Evolutionary conservation across 1,139 yeast genomes (phyloP).

Genomic region (Pichia sp.): DNA sequence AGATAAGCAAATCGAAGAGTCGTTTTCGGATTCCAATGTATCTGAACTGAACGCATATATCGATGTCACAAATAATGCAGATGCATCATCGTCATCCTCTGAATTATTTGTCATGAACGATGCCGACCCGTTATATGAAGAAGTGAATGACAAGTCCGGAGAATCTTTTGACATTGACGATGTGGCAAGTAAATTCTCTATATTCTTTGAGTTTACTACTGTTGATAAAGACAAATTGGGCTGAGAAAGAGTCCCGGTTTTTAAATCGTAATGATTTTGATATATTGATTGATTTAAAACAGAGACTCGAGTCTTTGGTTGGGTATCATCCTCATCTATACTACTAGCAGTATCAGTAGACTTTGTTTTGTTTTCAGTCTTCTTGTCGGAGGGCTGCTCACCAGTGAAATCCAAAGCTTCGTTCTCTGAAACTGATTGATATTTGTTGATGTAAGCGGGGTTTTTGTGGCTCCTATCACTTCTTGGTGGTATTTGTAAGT

Average conservation of each 20-base stretch:
- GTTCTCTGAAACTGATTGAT: constrained; percentile 13
- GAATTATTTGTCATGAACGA: neutral
- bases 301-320: constrained; percentile 26
- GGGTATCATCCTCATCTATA: neutral
- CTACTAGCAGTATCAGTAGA: neutral
- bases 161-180: neutral
- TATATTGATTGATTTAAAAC: constrained; percentile 29
- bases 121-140: neutral
- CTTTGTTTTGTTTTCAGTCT: neutral
- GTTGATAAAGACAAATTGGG: neutral
- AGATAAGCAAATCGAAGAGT: constrained; percentile 75
- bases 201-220: neutral
- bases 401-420: constrained; percentile 13
- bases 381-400: neutral
- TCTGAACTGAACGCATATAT: constrained; percentile 75
- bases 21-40: constrained; percentile 61
- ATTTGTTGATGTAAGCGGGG: constrained; percentile 1
- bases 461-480: neutral
- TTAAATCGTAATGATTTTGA: constrained; percentile 19
- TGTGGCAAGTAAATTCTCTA: neutral
- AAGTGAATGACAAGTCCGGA: constrained; percentile 6
- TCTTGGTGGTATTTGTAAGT: neutral
- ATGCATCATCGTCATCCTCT: constrained; percentile 28
- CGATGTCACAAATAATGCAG: constrained; percentile 51
- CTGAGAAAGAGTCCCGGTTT: constrained; percentile 15